Evolutionary conservation across 495 filamentous ascomycete species (phyloP).

Genomic region (Cudoniella acicularis): DNA sequence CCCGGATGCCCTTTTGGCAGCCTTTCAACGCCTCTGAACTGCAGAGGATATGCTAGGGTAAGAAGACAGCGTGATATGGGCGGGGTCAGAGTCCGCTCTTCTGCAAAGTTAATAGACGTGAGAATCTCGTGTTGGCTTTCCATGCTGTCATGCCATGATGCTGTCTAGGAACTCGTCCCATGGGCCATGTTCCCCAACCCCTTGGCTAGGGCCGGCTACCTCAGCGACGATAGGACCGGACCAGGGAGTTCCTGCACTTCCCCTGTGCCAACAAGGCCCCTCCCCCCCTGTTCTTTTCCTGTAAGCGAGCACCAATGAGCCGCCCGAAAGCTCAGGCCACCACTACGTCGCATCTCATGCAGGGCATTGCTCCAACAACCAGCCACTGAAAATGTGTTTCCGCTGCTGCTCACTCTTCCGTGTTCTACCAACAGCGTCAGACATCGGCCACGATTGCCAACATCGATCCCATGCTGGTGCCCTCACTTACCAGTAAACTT

Average conservation of each 20-base stretch:
- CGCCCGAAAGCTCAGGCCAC: not conserved
- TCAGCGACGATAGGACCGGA: not conserved
- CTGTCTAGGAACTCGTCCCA: no score
- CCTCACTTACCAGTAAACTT: not conserved
- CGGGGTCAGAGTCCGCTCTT: not conserved
- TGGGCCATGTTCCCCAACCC: no score
- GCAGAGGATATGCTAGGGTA: no score
- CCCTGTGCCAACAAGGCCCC: no score
- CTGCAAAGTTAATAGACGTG: not conserved
- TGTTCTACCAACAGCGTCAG: not conserved
- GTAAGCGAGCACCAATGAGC: slow-evolving; percentile 11
- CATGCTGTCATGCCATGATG: not conserved
- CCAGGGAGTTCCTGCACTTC: not conserved
- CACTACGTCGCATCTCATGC: slow-evolving; percentile 8
- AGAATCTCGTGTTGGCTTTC: not conserved
- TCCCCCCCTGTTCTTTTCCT: not conserved
- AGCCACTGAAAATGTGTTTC: not conserved
- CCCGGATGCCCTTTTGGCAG: no score
- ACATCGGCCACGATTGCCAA: not conserved
- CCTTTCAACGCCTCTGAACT: no score
- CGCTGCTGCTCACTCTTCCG: not conserved
- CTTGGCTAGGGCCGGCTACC: not conserved
- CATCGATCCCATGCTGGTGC: not conserved
- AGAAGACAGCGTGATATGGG: no score
- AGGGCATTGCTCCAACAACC: not conserved